Evolutionary conservation across 352 stramenopile genomes (phyloP).

Genomic region (Globisporangium echinulatum): DNA sequence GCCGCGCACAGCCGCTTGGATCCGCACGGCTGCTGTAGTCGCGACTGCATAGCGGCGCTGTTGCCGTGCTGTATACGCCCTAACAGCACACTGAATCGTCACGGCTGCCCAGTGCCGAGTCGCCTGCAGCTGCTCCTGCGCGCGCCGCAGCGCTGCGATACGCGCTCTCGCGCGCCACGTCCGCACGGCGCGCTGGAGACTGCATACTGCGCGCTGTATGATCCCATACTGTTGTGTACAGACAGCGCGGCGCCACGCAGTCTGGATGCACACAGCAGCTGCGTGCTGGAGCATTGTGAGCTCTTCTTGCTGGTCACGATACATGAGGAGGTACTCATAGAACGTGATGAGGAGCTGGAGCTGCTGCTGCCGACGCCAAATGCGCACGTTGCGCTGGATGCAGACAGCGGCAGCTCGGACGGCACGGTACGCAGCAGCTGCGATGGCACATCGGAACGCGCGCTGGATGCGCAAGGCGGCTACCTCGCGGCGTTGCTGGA

Average conservation of each 20-base stretch:
- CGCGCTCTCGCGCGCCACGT: slow-evolving; percentile 33
- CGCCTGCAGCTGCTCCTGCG: slow-evolving; percentile 18
- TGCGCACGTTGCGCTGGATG: slow-evolving; percentile 35
- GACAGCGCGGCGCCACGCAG: slow-evolving; percentile 13
- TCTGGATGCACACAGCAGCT: slow-evolving; percentile 13
- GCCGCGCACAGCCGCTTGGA: slow-evolving; percentile 29
- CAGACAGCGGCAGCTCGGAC: slow-evolving; percentile 13
- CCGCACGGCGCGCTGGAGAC: slow-evolving; percentile 27
- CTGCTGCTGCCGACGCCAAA: slow-evolving; percentile 29
- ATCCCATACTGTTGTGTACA: slow-evolving; percentile 5
- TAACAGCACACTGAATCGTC: slow-evolving; percentile 24
- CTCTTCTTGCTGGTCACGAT: slow-evolving; percentile 26
- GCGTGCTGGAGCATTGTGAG: slow-evolving; percentile 5
- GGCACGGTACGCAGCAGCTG: slow-evolving; percentile 20
- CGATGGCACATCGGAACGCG: slow-evolving; percentile 15
- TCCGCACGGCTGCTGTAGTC: slow-evolving; percentile 10
- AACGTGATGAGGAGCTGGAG: slow-evolving; percentile 26
- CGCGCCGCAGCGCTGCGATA: slow-evolving; percentile 20
- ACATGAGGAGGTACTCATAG: slow-evolving; percentile 30
- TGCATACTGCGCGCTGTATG: slow-evolving; percentile 10
- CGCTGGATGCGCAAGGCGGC: slow-evolving; percentile 25
- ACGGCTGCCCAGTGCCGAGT: slow-evolving; percentile 3
- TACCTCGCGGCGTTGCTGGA: slow-evolving; percentile 5
- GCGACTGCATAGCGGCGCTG: slow-evolving; percentile 16
- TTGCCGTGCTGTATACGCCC: background rate